Evolutionary conservation across 345 rosid species (phyloP), one percentile per base, ranked within the genome.

Genomic region (Diplotaxis tenuifolia): DNA sequence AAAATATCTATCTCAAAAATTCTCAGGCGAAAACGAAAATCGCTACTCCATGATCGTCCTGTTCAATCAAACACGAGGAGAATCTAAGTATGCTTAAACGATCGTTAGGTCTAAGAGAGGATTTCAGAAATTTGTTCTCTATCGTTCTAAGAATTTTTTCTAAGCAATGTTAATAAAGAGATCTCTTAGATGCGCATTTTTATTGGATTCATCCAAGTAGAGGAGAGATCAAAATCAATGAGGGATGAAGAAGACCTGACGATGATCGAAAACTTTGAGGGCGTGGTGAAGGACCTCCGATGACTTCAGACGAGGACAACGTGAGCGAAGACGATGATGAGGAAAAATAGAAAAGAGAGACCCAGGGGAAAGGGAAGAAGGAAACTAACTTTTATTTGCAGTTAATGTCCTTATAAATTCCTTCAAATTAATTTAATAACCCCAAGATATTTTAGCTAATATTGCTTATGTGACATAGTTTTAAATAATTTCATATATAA

Each of bases 291-390:
- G 20, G 54, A 71, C 72, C 76, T 72, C 58, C 69, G 81, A 72
- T 72, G 81, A 77, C 72, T 77, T 77, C 28, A 42, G 40, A 22
- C 29, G 65, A 40, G 62, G 62, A 63, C 69, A 38, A 63, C 70
- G 68, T 52, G 69, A 60, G 61, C 59, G 72, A 61, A 72, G 81
- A 72, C 18, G 81, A 78, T 50, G 80, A 71, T 27, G 58, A 22
- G 8, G 53, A 40, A 5, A 28, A 34, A 5, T 0, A 15, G 50
- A 60, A 50, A 7, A 15, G 6, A 32, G 42, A 19, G 29, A 29
- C 11, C 36, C 6, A 36, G 50, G 18, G 50, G 34, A 54, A 61
- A 68, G 22, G 27, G 74, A 18, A 61, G 34, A 47, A 9, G 29
- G 34, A 53, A 72, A 69, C 25, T 40, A 54, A 6, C 0, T 16